Evolutionary conservation across 768 basidiomycete genomes (phyloP), one percentile per base, ranked within the genome.

Genomic region (Pleurotus citrinopileatus): DNA sequence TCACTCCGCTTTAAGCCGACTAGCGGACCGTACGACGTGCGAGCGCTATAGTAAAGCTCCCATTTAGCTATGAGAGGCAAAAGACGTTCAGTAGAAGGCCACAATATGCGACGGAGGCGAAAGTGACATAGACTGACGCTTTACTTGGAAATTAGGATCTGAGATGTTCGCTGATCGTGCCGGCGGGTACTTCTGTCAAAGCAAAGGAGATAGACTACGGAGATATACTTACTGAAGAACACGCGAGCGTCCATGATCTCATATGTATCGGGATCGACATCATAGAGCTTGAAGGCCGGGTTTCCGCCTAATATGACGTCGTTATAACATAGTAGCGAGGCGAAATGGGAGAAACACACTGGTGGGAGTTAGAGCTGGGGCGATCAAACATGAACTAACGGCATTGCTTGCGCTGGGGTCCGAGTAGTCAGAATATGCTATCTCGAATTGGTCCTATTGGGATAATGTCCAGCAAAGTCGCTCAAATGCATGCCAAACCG

Each of bases 251-350:
- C 73, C 67, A 75, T 69, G 34, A 75, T 60, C 52, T 72, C 74
- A 45, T 66, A 73, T 2, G 74, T 74, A 51, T 70, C 72, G 17
- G 73, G 72, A 55, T 77, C 75, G 42, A 77, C 58, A 32, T 73
- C 72, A 58, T 75, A 75, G 1, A 75, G 55, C 25, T 73, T 67
- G 64, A 68, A 75, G 37, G 65, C 71, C 25, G 62, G 75, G 61
- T 70, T 75, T 53, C 65, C 70, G 46, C 68, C 69, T 70, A 27
- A 37, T 17, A 19, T 13, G 7, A 54, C n/a, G 32, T 34, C 32
- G n/a, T 34, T n/a, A 9, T 34, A 3, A 34, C 9, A 34, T 34
- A 34, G 1, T 28, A 53, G 22, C 3, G 22, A n/a, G 22, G 6
- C 26, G 19, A n/a, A 26, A 52, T 26, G 38, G 52, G n/a, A 12